These are phyloP conservation scores for Marasmius sp. DNA, from an alignment of 1,284 basidiomycete species.

Conservation along the genomic window DNA sequence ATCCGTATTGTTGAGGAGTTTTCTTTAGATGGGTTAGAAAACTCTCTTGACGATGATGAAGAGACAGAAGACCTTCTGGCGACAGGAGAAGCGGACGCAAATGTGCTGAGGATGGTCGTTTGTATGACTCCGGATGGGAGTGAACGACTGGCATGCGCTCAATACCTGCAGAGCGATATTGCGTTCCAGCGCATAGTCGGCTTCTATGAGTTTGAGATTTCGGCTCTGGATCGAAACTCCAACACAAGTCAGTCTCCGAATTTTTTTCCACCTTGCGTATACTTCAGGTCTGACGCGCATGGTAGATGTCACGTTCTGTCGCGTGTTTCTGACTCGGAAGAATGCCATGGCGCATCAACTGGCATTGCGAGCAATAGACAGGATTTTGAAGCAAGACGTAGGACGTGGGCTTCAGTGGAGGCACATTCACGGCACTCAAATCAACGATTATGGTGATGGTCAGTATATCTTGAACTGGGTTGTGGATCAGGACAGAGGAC, in stretches of 20 bases:
- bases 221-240: neutral
- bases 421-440: constrained; percentile 7
- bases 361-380: constrained; percentile 12
- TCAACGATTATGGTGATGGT: constrained; percentile 5
- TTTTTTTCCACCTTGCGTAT: neutral
- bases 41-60: neutral
- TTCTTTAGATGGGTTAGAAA: neutral
- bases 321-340: constrained; percentile 12
- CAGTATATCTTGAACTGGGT: constrained; percentile 9
- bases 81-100: neutral
- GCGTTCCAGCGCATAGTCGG: neutral
- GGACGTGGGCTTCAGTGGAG: constrained; percentile 12
- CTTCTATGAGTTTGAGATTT: neutral
- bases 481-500: constrained; percentile 16
- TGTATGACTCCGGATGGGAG: constrained; percentile 6
- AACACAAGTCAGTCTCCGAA: neutral
- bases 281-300: neutral
- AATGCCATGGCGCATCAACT: constrained; percentile 13
- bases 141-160: neutral
- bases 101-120: neutral
- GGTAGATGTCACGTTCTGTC: constrained; percentile 6
- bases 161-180: constrained; percentile 3
- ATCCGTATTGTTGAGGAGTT: neutral
- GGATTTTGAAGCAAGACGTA: constrained; percentile 14
- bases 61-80: neutral